Base-by-base conservation (phyloP, 164 flowering plant genomes). In the Brasenia schreberi region DNA sequence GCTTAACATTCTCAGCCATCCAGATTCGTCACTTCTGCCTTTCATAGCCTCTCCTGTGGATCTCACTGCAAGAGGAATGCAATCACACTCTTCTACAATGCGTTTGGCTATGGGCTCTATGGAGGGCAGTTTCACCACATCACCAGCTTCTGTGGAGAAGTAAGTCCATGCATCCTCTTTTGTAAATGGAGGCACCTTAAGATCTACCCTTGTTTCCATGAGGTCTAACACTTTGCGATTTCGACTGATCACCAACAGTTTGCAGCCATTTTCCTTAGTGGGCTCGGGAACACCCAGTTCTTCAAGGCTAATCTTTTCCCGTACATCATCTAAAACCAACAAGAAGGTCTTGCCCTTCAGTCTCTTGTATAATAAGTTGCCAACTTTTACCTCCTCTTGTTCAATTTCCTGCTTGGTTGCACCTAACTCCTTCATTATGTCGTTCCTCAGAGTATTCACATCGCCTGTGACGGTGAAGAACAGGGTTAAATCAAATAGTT, bases 401-500 rank as follows among this genome's bases (percentile, higher is more conserved):
- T 6, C 53, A 27, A 18, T 43, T 17, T 18, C 19, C 52, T 69
- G 1, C 4, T 45, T 45, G 23, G 18, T 16, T 42, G 67, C 7
- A 7, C 14, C 18, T 18, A 72, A 27, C 7, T 52, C 7, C 7
- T 42, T 18, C 6, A 43, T 44, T 17, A 70, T 64, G 14, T 49
- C 70, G 0, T 23, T n/a, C 59, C 70, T 72, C 59, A 74, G 10
- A 64, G 44, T 74, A 27, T 49, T 62, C 14, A 64, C 7, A 49
- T 58, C 42, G 42, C 19, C n/a, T 12, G 63, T 61, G n/a, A 67
- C 65, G 7, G 60, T 66, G 9, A 74, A 64, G 64, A 45, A 74
- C 17, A 74, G 68, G 67, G 68, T 74, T 27, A 64, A 6, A 1
- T 65, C 63, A 68, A 75, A 75, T 62, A 71, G 61, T 59, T 71